Evolutionary conservation across 2,329 filamentous ascomycete genomes (phyloP).

Genomic region (Bipolaris bicolor): DNA sequence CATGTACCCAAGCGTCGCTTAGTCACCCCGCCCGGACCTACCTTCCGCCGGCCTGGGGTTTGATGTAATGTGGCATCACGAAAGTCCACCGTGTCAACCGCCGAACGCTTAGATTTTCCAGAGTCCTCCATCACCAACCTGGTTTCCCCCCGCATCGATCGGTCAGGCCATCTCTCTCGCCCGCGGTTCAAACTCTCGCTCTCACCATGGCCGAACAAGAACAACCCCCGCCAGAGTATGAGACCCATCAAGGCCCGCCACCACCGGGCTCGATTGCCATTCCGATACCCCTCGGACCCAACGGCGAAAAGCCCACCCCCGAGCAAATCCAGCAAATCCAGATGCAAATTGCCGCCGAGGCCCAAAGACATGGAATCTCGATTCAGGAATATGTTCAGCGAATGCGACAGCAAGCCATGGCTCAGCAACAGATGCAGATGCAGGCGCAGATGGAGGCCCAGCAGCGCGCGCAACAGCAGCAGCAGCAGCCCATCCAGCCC

Average conservation of each 20-base stretch:
- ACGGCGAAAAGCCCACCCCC: slow-evolving; percentile 67
- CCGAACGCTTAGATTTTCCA: not conserved
- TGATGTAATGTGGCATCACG: slow-evolving; percentile 19
- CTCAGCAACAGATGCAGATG: slow-evolving; percentile 45
- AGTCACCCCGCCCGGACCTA: slow-evolving; percentile 12
- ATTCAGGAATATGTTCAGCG: slow-evolving; percentile 79
- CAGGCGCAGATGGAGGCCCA: slow-evolving; percentile 50
- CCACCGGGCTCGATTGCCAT: slow-evolving; percentile 28
- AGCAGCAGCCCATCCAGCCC: slow-evolving; percentile 70
- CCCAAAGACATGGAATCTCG: slow-evolving; percentile 81
- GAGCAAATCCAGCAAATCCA: slow-evolving; percentile 88
- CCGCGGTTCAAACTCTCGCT: slow-evolving; percentile 3
- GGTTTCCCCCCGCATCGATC: not conserved
- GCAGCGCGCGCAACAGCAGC: slow-evolving; percentile 36
- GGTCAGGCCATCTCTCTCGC: not conserved
- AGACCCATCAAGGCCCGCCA: slow-evolving; percentile 16
- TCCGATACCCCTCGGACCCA: slow-evolving; percentile 35
- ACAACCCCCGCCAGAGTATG: slow-evolving; percentile 22
- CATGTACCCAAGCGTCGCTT: slow-evolving; percentile 6
- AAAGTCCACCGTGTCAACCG: slow-evolving; percentile 20
- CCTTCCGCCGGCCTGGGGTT: slow-evolving; percentile 9
- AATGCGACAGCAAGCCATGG: slow-evolving; percentile 60
- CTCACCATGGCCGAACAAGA: slow-evolving; percentile 30
- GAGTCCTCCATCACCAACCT: not conserved
- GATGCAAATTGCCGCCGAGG: slow-evolving; percentile 80